Conservation (phyloP, 345 rosid species). For the Arabis hirsuta region DNA sequence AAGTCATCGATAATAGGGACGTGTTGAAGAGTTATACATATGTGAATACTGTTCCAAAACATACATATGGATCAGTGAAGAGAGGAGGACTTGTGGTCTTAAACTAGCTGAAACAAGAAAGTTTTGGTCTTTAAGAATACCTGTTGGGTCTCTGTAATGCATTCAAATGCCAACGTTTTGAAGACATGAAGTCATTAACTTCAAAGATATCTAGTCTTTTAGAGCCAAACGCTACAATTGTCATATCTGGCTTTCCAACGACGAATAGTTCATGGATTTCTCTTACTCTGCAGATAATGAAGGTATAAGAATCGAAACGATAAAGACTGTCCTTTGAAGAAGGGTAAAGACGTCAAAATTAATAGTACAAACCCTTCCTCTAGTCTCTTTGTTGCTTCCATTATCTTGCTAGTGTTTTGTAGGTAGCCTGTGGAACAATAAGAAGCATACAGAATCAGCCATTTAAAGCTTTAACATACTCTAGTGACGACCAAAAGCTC, state of each 20-base stretch:
- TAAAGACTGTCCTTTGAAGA: neutral
- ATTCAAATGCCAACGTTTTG: slow-evolving; percentile 96
- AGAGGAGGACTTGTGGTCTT: neutral
- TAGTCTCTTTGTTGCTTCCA: slow-evolving; percentile 79
- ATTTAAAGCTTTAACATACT: slow-evolving; percentile 13
- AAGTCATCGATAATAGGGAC: slow-evolving; percentile 62
- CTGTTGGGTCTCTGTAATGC: slow-evolving; percentile 94
- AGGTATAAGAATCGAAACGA: neutral
- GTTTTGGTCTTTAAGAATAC: slow-evolving; percentile 42
- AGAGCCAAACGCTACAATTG: slow-evolving; percentile 86
- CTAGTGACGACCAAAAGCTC: neutral
- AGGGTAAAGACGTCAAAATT: neutral
- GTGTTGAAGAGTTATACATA: slow-evolving; percentile 89
- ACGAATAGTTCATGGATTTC: slow-evolving; percentile 73
- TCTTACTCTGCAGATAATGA: slow-evolving; percentile 55
- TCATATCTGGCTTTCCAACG: slow-evolving; percentile 90
- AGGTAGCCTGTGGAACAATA: slow-evolving; percentile 60
- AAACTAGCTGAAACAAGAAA: neutral
- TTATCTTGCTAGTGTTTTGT: slow-evolving; percentile 70
- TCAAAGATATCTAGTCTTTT: slow-evolving; percentile 74
- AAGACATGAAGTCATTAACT: slow-evolving; percentile 84
- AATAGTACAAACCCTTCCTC: slow-evolving; percentile 60
- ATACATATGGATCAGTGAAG: slow-evolving; percentile 5
- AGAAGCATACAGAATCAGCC: slow-evolving; percentile 25
- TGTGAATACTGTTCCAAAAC: slow-evolving; percentile 70